These are phyloP conservation scores for Penicillium ochrochloron DNA, from an alignment of 495 filamentous ascomycete genomes.

Conservation along the genomic window DNA sequence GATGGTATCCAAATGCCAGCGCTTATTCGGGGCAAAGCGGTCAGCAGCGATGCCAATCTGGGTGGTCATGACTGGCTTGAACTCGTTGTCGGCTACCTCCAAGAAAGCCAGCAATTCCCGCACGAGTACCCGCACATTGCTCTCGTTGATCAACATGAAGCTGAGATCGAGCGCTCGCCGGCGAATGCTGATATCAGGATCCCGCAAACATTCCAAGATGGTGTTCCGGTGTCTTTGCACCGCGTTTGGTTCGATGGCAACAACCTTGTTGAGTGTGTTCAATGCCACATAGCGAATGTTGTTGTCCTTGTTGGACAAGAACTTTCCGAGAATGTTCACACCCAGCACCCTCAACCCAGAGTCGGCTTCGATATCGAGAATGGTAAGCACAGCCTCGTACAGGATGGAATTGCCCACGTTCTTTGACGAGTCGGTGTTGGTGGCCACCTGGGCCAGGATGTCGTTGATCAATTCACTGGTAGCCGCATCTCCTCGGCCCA, in stretches of 20 bases:
- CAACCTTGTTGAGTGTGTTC: slow-evolving; percentile 97
- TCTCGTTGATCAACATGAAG: slow-evolving; percentile 96
- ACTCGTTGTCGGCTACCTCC: slow-evolving; percentile 96
- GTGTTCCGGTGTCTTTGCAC: slow-evolving; percentile 97
- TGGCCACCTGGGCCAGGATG: slow-evolving; percentile 96
- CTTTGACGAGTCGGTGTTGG: slow-evolving; percentile 97
- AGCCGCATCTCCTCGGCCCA: slow-evolving; percentile 83
- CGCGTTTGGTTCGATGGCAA: slow-evolving; percentile 96
- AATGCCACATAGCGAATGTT: slow-evolving; percentile 98
- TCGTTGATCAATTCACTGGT: slow-evolving; percentile 98
- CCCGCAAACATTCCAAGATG: slow-evolving; percentile 92
- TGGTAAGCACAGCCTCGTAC: slow-evolving; percentile 96
- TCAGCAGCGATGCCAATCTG: slow-evolving; percentile 98
- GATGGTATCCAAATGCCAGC: slow-evolving; percentile 99
- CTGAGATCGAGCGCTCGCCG: slow-evolving; percentile 93
- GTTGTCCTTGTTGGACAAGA: slow-evolving; percentile 96
- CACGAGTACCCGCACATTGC: slow-evolving; percentile 91
- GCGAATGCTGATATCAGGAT: slow-evolving; percentile 98
- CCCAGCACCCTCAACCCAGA: slow-evolving; percentile 90
- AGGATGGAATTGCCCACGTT: slow-evolving; percentile 98
- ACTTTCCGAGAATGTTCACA: slow-evolving; percentile 98
- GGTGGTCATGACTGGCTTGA: slow-evolving; percentile 95
- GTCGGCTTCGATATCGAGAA: slow-evolving; percentile 97
- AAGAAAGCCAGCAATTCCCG: slow-evolving; percentile 91
- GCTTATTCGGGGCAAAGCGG: slow-evolving; percentile 91